Evolutionary conservation across 495 filamentous ascomycete species (phyloP).

Genomic region (Penicillium canariense): DNA sequence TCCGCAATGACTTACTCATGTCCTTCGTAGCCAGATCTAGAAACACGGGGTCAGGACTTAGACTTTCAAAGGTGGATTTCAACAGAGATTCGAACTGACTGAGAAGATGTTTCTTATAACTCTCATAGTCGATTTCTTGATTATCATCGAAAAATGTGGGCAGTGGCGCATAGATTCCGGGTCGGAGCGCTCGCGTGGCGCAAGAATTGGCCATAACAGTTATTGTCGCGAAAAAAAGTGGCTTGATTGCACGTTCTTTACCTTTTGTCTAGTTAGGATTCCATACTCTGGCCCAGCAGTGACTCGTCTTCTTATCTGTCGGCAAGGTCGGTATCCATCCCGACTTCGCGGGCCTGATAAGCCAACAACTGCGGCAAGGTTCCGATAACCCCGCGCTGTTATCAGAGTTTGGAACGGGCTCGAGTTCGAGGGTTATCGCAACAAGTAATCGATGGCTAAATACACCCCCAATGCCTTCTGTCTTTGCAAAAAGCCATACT

Average conservation of each 20-base stretch:
- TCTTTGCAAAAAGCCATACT: neutral
- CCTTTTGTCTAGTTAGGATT: neutral
- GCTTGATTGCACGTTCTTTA: no score
- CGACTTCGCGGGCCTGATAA: conserved; percentile 6
- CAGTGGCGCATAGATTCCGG: conserved; percentile 21
- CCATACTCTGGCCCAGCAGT: neutral
- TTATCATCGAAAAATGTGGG: conserved; percentile 23
- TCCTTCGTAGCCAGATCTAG: conserved; percentile 18
- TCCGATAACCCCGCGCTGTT: conserved; percentile 14
- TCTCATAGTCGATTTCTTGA: conserved; percentile 24
- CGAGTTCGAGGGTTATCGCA: neutral
- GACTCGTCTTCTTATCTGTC: conserved; percentile 4
- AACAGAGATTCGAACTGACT: conserved; percentile 2
- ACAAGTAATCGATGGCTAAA: neutral
- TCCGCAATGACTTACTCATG: conserved; percentile 16
- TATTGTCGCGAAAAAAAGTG: neutral
- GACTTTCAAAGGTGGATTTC: neutral
- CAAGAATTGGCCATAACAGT: conserved; percentile 1
- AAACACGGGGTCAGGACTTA: neutral
- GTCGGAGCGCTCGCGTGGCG: conserved; percentile 11
- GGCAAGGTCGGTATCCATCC: conserved; percentile 12
- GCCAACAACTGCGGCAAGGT: conserved; percentile 7
- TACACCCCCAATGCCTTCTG: neutral
- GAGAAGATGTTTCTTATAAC: conserved; percentile 20
- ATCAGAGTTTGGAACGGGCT: neutral